A percentile compares a stretch with the other conserved stretches of the same genome.
Evolutionary conservation across 129 eudicot genomes (phyloP).

Genomic region (Apium graveolens): DNA sequence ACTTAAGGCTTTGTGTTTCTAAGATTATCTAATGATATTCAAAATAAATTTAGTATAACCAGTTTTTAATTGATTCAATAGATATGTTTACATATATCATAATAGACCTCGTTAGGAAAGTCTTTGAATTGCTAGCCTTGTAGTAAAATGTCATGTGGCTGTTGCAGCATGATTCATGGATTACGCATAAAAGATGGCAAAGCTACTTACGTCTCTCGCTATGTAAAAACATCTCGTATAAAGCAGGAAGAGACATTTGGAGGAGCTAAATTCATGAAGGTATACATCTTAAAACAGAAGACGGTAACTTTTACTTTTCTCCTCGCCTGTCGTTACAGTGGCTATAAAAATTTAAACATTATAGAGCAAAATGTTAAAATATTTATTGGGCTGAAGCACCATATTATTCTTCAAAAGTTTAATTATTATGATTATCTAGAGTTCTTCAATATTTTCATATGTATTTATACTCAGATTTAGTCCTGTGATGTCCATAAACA

Average conservation of each 20-base stretch:
- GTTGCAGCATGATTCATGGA: conserved; percentile 91
- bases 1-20: not conserved
- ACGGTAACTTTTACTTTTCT: not conserved
- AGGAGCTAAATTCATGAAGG: conserved; percentile 90
- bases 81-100: not conserved
- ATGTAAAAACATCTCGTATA: conserved; percentile 78
- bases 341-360: not conserved
- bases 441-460: not conserved
- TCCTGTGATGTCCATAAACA: not conserved
- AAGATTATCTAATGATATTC: not conserved
- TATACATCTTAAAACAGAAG: conserved; percentile 1
- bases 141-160: not conserved
- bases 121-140: not conserved
- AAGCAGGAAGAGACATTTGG: conserved; percentile 82
- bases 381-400: not conserved
- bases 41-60: not conserved
- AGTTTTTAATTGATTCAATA: not conserved
- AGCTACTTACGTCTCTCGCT: conserved; percentile 95
- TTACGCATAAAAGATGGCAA: conserved; percentile 93
- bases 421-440: not conserved
- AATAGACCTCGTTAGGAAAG: not conserved
- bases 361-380: not conserved
- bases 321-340: not conserved
- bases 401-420: not conserved
- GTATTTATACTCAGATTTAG: not conserved